Evolutionary conservation across 139 green algal genomes (phyloP).

Genomic region (Chlorella sp.): DNA sequence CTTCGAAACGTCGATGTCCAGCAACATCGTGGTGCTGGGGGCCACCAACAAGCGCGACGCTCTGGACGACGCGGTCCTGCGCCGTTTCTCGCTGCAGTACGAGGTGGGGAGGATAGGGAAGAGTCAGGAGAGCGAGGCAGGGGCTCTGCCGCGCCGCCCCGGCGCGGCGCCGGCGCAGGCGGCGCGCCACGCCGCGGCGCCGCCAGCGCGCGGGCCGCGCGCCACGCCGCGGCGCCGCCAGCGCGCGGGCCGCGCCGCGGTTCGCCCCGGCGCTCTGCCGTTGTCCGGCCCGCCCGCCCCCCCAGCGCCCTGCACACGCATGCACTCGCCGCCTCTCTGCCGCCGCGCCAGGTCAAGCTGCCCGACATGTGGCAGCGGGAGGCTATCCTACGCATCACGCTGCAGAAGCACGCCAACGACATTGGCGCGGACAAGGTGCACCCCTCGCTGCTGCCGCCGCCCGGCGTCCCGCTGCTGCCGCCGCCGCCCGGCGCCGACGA

Average conservation of each 20-base stretch:
- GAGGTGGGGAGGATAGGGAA: constrained; percentile 41
- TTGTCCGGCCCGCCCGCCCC: too few species aligned
- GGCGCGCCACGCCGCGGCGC: too few species aligned
- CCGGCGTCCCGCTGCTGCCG: background rate
- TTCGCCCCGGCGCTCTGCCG: too few species aligned
- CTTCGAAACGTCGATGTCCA: constrained; percentile 66
- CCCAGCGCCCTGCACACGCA: background rate
- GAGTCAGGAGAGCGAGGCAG: too few species aligned
- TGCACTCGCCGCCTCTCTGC: background rate
- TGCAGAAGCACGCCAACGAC: constrained; percentile 39
- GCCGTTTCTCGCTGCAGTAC: constrained; percentile 75
- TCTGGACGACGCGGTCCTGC: constrained; percentile 76
- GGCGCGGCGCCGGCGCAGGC: too few species aligned
- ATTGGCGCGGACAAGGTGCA: constrained; percentile 22
- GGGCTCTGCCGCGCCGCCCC: too few species aligned
- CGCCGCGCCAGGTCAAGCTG: constrained; percentile 60
- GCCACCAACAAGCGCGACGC: constrained; percentile 85
- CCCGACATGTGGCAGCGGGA: constrained; percentile 57
- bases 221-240: too few species aligned
- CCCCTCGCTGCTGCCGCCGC: constrained; percentile 14
- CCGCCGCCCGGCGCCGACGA: background rate
- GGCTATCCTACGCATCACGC: constrained; percentile 64
- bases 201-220: too few species aligned
- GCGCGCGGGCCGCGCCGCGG: too few species aligned
- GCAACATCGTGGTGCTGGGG: constrained; percentile 82